phyloP scores from a whole-genome alignment of 164 flowering plant species.

The Warburgia ugandensis region DNA sequence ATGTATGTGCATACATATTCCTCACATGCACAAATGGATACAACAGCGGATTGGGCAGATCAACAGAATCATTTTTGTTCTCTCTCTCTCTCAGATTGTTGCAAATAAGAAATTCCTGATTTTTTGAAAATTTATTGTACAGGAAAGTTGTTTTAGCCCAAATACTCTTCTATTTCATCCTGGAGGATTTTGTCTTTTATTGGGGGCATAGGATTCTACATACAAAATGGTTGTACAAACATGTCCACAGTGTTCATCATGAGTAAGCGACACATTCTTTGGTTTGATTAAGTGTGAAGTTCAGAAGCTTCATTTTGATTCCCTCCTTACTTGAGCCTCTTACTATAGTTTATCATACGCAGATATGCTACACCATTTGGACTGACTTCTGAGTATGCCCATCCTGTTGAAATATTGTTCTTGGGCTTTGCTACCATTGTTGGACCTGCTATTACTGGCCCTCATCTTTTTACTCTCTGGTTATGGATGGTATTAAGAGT shows the following conservation, averaged over 20 bases:
- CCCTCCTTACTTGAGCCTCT: neutral
- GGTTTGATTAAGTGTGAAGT: neutral
- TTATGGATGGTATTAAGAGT: conserved; percentile 95
- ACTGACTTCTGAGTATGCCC: conserved; percentile 98
- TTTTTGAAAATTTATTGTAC: conserved; percentile 15
- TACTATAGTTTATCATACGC: conserved; percentile 15
- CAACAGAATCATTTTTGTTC: too few species aligned
- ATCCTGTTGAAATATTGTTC: conserved; percentile 95
- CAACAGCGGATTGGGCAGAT: too few species aligned
- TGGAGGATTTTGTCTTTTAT: conserved; percentile 90
- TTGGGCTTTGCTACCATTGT: conserved; percentile 96
- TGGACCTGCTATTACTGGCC: conserved; percentile 98
- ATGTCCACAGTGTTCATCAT: conserved; percentile 97
- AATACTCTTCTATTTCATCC: conserved; percentile 80
- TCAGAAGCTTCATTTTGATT: conserved; percentile 5
- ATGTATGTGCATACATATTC: too few species aligned
- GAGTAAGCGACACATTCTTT: conserved; percentile 51
- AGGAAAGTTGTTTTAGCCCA: conserved; percentile 81
- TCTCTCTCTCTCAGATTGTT: too few species aligned
- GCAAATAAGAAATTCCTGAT: neutral
- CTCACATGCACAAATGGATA: too few species aligned
- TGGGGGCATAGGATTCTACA: conserved; percentile 96
- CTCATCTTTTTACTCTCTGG: conserved; percentile 91
- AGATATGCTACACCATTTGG: conserved; percentile 99
- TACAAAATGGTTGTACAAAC: conserved; percentile 97